Evolutionary conservation across 768 basidiomycete genomes (phyloP), one percentile per base, ranked within the genome.

Genomic region (Naganishia randhawae): DNA sequence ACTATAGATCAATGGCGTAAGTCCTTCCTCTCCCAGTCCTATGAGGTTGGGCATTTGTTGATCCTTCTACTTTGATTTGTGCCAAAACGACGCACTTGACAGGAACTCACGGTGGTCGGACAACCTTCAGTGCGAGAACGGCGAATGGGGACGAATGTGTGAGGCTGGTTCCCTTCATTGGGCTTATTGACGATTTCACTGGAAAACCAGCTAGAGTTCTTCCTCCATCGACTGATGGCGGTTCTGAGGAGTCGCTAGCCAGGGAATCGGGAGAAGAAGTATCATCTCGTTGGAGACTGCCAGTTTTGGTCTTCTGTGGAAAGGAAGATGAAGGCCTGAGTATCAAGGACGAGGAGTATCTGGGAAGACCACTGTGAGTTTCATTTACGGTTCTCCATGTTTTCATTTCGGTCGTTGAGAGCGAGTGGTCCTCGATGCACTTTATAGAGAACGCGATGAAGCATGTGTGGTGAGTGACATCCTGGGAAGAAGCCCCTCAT

Each of bases 1-100:
- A 61, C 57, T 14, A 41, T 61, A 17, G 57, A 39, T 39, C 37
- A 61, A 61, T 61, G 57, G 57, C 37, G 57, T 61, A 41, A 8
- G 57, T 61, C n/a, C n/a, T n/a, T 22, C 22, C 35, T 7, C 33
- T 55, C n/a, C 45, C n/a, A 48, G 3, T 4, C 2, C 25, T 3
- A 22, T 48, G 13, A 39, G 14, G 37, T n/a, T n/a, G n/a, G n/a
- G n/a, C n/a, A n/a, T n/a, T n/a, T n/a, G n/a, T n/a, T n/a, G n/a
- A n/a, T n/a, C n/a, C n/a, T n/a, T n/a, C n/a, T n/a, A n/a, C n/a
- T n/a, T n/a, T n/a, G n/a, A n/a, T n/a, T n/a, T n/a, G n/a, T n/a
- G n/a, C n/a, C n/a, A n/a, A n/a, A n/a, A n/a, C n/a, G n/a, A n/a
- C 8, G 50, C 5, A 2, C 27, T 37, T 55, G 1, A 11, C 14